Evolutionary conservation across 192 early-diverging fungal genomes (phyloP), one percentile per base, ranked within the genome.

Genomic region (Mortierella alpina): DNA sequence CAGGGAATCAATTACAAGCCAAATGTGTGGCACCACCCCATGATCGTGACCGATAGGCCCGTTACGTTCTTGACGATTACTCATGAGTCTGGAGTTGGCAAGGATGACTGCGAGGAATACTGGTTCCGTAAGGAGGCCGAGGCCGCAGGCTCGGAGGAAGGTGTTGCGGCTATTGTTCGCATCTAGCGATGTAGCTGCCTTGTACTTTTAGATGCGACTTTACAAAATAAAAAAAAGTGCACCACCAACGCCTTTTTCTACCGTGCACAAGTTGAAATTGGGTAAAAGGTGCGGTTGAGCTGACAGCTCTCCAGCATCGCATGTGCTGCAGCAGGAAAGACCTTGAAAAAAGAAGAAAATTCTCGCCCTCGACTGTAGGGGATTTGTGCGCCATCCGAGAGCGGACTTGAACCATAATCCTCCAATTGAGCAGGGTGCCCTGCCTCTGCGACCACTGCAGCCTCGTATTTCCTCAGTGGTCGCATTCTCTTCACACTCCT

Each of bases 21-120:
- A 14, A 93, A 92, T 73, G 87, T 91, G 54, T 97, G 96, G 96
- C 96, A 97, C 75, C 94, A 95, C 81, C 95, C 95, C 17, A 96
- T 97, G 94, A 86, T 97, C 54, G 88, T 61, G 20, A 81, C 56
- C 2, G 70, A 65, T 39, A 56, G 75, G 66, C 83, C 82, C 48
- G 86, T 90, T 39, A 83, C 90, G 63, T 97, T 95, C 69, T 63
- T 89, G 17, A 90, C 90, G n/a, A 78, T 95, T 50, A 92, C 95
- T 13, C 91, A 93, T 83, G 96, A 97, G 84, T 91, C 88, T 71
- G 91, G 90, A 61, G 82, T 88, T 11, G 75, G 89, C 14, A 83
- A 91, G 40, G 92, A 96, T 62, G 94, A 95, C 68, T 92, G 91
- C 63, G 86, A 95, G 59, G 92, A 92, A 59, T 72, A 72, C 46